Percentiles rank a stretch among this genome's conserved stretches.
phyloP scores from a whole-genome alignment of 139 green algal genomes.

The Pycnococcus provasolii region DNA sequence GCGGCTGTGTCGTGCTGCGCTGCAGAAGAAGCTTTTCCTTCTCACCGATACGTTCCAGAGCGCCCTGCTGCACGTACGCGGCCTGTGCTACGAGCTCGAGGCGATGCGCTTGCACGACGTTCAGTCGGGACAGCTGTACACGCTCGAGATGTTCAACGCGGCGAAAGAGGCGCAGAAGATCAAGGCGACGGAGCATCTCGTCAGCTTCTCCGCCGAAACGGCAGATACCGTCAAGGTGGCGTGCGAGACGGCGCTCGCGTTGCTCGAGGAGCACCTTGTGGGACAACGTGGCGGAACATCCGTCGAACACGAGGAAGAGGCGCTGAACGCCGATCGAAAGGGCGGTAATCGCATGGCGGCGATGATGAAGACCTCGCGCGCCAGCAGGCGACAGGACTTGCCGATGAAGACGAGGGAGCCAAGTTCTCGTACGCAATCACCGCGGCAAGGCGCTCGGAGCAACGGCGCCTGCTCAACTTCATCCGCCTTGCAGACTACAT shows the following conservation, averaged over 20 bases:
- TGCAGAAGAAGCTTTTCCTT: slow-evolving; percentile 59
- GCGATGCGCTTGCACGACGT: slow-evolving; percentile 46
- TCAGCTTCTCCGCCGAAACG: background rate
- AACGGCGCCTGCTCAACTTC: slow-evolving; percentile 25
- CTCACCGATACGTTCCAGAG: slow-evolving; percentile 55
- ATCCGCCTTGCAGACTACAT: slow-evolving; percentile 32
- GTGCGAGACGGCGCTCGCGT: slow-evolving; percentile 7
- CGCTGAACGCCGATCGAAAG: background rate
- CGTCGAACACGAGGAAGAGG: background rate
- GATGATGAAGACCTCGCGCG: too few species aligned
- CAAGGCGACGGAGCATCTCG: slow-evolving; percentile 1
- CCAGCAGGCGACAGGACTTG: background rate
- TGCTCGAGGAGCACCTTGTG: slow-evolving; percentile 12
- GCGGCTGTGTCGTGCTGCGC: slow-evolving; percentile 26
- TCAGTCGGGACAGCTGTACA: background rate
- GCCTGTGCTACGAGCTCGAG: slow-evolving; percentile 48
- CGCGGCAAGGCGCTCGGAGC: slow-evolving; percentile 25
- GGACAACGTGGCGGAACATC: too few species aligned
- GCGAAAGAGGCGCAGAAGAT: background rate
- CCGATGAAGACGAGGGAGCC: background rate
- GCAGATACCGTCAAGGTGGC: slow-evolving; percentile 5
- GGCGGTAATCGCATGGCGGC: background rate
- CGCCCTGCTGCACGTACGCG: slow-evolving; percentile 33
- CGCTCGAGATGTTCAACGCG: slow-evolving; percentile 12
- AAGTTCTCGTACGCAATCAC: slow-evolving; percentile 26